Conservation (phyloP, 2,329 filamentous ascomycete species). For the Torrubiellomyces zombiae region DNA sequence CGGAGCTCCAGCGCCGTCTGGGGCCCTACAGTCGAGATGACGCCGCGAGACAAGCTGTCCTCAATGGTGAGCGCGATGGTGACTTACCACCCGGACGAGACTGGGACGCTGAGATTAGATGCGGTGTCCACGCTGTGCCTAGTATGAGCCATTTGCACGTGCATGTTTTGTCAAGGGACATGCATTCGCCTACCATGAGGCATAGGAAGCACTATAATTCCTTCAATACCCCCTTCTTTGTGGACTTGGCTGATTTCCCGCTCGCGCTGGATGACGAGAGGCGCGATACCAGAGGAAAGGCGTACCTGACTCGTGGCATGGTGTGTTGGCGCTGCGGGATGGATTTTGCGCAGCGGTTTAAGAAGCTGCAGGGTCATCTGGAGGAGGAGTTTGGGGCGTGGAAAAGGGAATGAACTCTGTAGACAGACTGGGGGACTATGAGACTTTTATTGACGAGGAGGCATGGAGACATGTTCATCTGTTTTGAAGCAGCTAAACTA, state of each 20-base stretch:
- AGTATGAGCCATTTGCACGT: conserved; percentile 89
- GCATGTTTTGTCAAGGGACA: conserved; percentile 71
- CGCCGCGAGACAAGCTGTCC: conserved; percentile 44
- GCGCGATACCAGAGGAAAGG: conserved; percentile 34
- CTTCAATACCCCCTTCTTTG: conserved; percentile 73
- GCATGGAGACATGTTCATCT: no score
- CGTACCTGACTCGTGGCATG: conserved; percentile 50
- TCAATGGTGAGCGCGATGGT: conserved; percentile 31
- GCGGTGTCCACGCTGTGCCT: conserved; percentile 73
- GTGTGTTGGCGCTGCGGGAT: conserved; percentile 70
- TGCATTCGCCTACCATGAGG: conserved; percentile 54
- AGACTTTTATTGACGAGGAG: no score
- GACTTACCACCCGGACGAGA: conserved; percentile 56
- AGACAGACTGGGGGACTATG: no score
- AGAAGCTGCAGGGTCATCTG: conserved; percentile 59
- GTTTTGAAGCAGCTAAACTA: no score
- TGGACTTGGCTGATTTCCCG: conserved; percentile 66
- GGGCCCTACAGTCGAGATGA: conserved; percentile 49
- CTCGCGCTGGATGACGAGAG: conserved; percentile 48
- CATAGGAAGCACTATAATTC: conserved; percentile 85
- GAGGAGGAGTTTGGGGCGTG: conserved; percentile 58
- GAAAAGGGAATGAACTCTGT: conserved; percentile 39
- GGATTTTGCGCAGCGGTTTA: conserved; percentile 60
- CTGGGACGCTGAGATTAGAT: conserved; percentile 57
- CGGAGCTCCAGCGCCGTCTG: conserved; percentile 55